Conservation (phyloP, 75 land plant species). For the Picea sitchensis region DNA sequence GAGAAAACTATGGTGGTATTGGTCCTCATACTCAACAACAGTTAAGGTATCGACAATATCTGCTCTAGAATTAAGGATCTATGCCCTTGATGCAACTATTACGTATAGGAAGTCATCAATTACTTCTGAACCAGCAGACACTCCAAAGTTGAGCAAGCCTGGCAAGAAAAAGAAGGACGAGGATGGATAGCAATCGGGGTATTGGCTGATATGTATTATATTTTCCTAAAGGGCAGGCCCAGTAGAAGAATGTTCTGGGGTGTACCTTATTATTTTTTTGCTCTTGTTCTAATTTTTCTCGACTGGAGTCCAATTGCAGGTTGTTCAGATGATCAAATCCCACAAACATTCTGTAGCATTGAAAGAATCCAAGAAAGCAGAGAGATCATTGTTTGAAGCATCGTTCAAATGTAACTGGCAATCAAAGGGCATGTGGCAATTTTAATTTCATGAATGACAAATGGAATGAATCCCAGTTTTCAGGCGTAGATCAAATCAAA, state of each 20-base stretch:
- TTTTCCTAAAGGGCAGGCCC: neutral
- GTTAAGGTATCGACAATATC: slow-evolving; percentile 69
- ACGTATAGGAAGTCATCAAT: slow-evolving; percentile 42
- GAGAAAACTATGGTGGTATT: slow-evolving; percentile 77
- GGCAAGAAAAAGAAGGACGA: slow-evolving; percentile 44
- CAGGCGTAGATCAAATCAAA: too few relatives aligned
- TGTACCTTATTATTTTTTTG: slow-evolving; percentile 1
- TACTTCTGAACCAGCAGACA: slow-evolving; percentile 21
- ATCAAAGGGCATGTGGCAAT: too few relatives aligned
- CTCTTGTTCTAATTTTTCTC: neutral
- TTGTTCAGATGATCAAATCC: too few relatives aligned
- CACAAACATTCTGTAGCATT: too few relatives aligned
- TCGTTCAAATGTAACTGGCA: too few relatives aligned
- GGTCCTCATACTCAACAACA: slow-evolving; percentile 87
- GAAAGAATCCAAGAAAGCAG: too few relatives aligned
- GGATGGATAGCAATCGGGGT: slow-evolving; percentile 17
- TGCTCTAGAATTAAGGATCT: slow-evolving; percentile 70
- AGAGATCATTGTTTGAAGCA: too few relatives aligned
- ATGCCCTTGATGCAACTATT: slow-evolving; percentile 77
- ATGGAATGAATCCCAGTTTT: too few relatives aligned
- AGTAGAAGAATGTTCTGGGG: neutral
- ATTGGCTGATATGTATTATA: slow-evolving; percentile 1
- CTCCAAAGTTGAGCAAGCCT: slow-evolving; percentile 16
- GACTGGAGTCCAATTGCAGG: slow-evolving; percentile 11
- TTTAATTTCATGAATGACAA: too few relatives aligned